Evolutionary conservation across 23 red algal genomes (phyloP).

Genomic region (Porphyridium purpureum): DNA sequence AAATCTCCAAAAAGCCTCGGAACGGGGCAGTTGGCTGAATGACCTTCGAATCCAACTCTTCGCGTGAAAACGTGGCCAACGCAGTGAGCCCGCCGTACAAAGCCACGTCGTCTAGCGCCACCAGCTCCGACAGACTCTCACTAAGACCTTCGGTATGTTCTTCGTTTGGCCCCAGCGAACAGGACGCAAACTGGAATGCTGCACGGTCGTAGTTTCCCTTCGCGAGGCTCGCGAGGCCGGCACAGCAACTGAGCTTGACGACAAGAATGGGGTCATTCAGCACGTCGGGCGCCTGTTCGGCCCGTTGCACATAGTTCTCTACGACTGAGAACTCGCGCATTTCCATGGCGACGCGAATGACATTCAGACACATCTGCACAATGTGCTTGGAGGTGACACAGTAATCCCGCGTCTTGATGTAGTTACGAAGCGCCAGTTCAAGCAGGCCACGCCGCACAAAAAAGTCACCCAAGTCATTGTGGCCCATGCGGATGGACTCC

Average conservation of each 20-base stretch:
- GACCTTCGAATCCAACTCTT: constrained; percentile 17
- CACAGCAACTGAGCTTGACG: constrained; percentile 22
- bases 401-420: constrained; percentile 70
- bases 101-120: constrained; percentile 67
- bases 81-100: constrained; percentile 61
- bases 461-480: constrained; percentile 50
- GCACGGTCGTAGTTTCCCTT: constrained; percentile 34
- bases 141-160: constrained; percentile 13
- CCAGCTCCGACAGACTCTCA: constrained; percentile 20
- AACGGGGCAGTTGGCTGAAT: constrained; percentile 26
- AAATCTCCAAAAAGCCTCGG: constrained; percentile 46
- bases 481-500: constrained; percentile 46
- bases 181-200: constrained; percentile 24
- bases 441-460: constrained; percentile 41
- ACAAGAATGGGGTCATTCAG: too few species aligned
- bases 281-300: constrained; percentile 56
- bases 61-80: constrained; percentile 43
- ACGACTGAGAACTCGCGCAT: constrained; percentile 19
- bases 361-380: constrained; percentile 53
- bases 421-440: constrained; percentile 34
- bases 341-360: constrained; percentile 35
- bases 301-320: constrained; percentile 61
- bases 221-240: constrained; percentile 49
- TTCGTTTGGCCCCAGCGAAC: constrained; percentile 19
- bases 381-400: constrained; percentile 24